Conservation (phyloP, 306 rosid species). For the Castanospermum australe region DNA sequence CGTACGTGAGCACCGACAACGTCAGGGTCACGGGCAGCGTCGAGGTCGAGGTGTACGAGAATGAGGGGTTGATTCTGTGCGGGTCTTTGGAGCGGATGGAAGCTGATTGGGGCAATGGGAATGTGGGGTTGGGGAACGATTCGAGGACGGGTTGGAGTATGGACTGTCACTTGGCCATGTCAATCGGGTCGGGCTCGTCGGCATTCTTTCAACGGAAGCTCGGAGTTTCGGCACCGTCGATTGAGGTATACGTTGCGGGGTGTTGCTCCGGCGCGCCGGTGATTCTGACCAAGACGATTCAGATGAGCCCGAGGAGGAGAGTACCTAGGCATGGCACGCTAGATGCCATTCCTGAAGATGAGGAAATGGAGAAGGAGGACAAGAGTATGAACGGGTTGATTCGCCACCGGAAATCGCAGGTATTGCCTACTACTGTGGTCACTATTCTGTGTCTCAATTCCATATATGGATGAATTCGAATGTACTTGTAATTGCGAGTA, state of each 20-base stretch:
- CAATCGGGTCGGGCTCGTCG: conserved; percentile 58
- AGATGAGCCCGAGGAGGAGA: conserved; percentile 71
- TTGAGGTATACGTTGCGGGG: conserved; percentile 86
- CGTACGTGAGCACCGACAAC: conserved; percentile 86
- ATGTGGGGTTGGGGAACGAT: conserved; percentile 40
- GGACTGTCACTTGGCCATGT: conserved; percentile 68
- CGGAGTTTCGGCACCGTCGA: conserved; percentile 67
- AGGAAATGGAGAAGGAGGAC: conserved; percentile 63
- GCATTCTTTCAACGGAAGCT: conserved; percentile 75
- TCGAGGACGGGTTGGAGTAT: conserved; percentile 62
- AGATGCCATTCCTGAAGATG: conserved; percentile 90
- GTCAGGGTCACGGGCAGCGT: conserved; percentile 62
- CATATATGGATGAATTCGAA: not conserved
- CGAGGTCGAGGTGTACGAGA: conserved; percentile 82
- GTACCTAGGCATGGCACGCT: conserved; percentile 48
- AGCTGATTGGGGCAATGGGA: conserved; percentile 53
- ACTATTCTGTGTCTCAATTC: not conserved
- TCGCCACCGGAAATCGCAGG: conserved; percentile 57
- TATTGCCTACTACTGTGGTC: not conserved
- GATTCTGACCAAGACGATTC: conserved; percentile 71
- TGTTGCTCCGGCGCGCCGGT: conserved; percentile 81
- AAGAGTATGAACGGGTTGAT: conserved; percentile 37
- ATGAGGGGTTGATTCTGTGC: conserved; percentile 67
- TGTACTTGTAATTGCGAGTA: not conserved
- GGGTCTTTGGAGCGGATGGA: conserved; percentile 79